These are phyloP conservation scores for Nicotiana sylvestris DNA, from an alignment of 257 asterid genomes.

Conservation along the genomic window DNA sequence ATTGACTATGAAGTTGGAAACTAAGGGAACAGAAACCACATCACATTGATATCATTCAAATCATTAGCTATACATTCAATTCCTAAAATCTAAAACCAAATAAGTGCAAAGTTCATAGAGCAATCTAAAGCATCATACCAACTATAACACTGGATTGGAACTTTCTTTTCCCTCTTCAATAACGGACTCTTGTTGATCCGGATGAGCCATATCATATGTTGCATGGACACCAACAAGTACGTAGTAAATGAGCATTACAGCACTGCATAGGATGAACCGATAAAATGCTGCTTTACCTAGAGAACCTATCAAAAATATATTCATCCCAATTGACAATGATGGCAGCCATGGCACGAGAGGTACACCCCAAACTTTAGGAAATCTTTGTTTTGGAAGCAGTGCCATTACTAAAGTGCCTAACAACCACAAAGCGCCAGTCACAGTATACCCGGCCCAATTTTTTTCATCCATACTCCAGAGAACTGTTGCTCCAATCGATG, in stretches of 20 bases:
- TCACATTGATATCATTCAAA: not conserved
- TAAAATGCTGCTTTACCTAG: conserved; percentile 63
- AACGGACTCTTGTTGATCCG: conserved; percentile 17
- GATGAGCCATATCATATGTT: conserved; percentile 77
- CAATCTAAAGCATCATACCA: conserved; percentile 13
- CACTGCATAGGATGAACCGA: conserved; percentile 77
- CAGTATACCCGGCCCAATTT: conserved; percentile 45
- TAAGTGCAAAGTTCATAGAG: not conserved
- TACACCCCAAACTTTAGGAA: conserved; percentile 89
- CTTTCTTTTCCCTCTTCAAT: conserved; percentile 30
- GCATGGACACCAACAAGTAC: conserved; percentile 83
- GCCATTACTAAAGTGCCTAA: conserved; percentile 71
- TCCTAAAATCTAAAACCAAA: not conserved
- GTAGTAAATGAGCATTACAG: conserved; percentile 70
- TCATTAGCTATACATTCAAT: not conserved
- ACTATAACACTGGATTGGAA: conserved; percentile 17
- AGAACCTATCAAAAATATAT: conserved; percentile 77
- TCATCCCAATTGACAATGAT: conserved; percentile 62
- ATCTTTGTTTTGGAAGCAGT: conserved; percentile 54
- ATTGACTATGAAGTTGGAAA: too few relatives aligned
- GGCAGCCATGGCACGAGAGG: conserved; percentile 97
- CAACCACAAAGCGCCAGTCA: conserved; percentile 48
- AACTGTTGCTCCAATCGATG: conserved; percentile 51
- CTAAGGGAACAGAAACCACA: not conserved
- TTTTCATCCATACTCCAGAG: conserved; percentile 44